Base-by-base conservation (phyloP, 305 asterid species). In the Fraxinus albicans region DNA sequence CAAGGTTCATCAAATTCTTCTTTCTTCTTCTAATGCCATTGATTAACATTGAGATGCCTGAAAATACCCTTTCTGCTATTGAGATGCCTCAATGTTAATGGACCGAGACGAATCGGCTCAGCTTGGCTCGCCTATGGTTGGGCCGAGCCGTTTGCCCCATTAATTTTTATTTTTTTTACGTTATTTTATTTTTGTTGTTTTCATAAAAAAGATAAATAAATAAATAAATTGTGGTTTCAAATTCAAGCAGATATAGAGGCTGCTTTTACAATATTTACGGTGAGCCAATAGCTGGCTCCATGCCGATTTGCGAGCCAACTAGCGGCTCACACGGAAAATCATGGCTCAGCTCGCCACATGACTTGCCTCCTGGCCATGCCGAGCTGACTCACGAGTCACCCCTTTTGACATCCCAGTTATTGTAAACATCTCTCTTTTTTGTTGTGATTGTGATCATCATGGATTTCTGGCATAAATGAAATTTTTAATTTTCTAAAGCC, bases 1-100 rank as follows among this genome's bases (percentile, higher is more conserved):
- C 86, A 91, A 90, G 95, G 96, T 92, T 86, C 38, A 29, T 67
- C 12, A 79, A 77, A 42, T 69, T 69, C 75, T 12, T 10, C 40
- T 67, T 67, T 63, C 6, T 63, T 63, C 72, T 63, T 23, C 31
- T 63, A 23, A 63, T 63, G 6, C 13, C 29, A 50, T 23, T 63
- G 4, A 55, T 1, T 63, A 63, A 19, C 33, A 1, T 63, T 63
- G 72, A 9, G 29, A 63, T 3, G 13, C 10, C 31, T 21, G 13
- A 63, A 15, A 6, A 0, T 23, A 2, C 72, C 72, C 65, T 55
- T 67, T 67, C 74, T 67, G 36, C 19, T 25, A 67, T 67, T 67
- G 74, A n/a, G n/a, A n/a, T n/a, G n/a, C n/a, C n/a, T n/a, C n/a
- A n/a, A n/a, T n/a, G 60, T 50, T 50, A 15, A 50, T 50, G 60